Evolutionary conservation across 1,139 yeast species (phyloP), one percentile per base, ranked within the genome.

Genomic region (Saccharomyces uvarum): DNA sequence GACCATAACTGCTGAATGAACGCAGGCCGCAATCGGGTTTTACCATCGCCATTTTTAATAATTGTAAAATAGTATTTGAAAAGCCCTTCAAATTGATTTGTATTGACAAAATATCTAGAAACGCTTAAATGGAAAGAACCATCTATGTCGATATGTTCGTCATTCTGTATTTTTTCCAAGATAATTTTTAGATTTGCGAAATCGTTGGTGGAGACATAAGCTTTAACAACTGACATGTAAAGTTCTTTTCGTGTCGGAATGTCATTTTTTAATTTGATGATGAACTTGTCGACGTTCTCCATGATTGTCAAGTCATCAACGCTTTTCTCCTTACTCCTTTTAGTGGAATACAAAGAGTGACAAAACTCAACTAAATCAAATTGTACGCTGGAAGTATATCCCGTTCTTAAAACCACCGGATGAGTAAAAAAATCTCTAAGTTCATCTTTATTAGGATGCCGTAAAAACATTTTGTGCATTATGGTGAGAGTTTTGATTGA

Each of bases 101-200:
- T 55, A 29, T 57, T 60, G 8, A 59, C 60, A 53, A 64, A 67
- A 56, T 63, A 63, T 26, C 55, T 55, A 11, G 61, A 57, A 31
- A 64, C 54, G 5, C 55, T 49, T 4, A 50, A 32, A 53, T 65
- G 64, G 44, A 59, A 59, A 53, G 24, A 26, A 14, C 29, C 26
- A 3, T 52, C 54, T 47, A 58, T 44, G 14, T 44, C 50, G 16
- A 58, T 50, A 4, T 52, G 52, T 31, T 41, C 16, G 47, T 62
- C 64, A 2, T 54, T 48, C 44, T 54, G 53, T 8, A 63, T 56
- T 8, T 48, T 64, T 2, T 29, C 29, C 24, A 57, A 48, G 6
- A 58, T 46, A 19, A 50, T 49, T 44, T 60, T 56, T 24, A 65
- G 49, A 32, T 49, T 51, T 8, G 47, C 29, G 27, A 60, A 55